Base-by-base conservation (phyloP, 768 basidiomycete genomes). In the Pleurotus pulmonarius region DNA sequence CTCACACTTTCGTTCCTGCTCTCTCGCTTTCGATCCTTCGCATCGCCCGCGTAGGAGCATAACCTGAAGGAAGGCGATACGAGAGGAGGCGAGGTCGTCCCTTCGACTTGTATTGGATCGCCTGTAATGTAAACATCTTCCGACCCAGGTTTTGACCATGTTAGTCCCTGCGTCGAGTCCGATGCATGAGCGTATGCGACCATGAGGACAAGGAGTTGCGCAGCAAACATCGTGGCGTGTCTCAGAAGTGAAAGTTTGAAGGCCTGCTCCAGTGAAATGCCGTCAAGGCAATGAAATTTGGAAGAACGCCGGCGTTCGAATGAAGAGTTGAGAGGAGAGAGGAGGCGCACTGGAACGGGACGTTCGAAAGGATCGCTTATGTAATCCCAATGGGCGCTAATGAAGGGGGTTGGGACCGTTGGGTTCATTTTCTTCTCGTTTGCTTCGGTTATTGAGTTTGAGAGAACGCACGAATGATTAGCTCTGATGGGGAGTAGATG, bases 401-500 rank as follows among this genome's bases (percentile, higher is more conserved):
- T 29, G 20, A 20, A 20, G 20, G 7, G 26, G 9, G 26, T 29
- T 29, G 26, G 7, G 26, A 9, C 8, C n/a, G n/a, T 5, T 44
- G n/a, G 7, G 2, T 12, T 6, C 41, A 6, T 8, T 20, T 5
- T 44, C 43, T 12, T 43, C 11, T 43, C 41, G 7, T 44, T 22
- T n/a, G n/a, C 13, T n/a, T 44, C 43, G 43, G 16, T 44, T 22
- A 7, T 13, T 20, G 43, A 8, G n/a, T 22, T 44, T 22, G 1
- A 16, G 16, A 44, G 43, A n/a, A 4, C 15, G 12, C 20, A n/a
- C 11, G n/a, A 16, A 34, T 44, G 20, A 11, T 44, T 16, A 16
- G 6, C 41, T 22, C 18, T 74, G 69, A 55, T 76, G 73, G 11
- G 88, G 88, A 3, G 88, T 90, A 3, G 88, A 89, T 24, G 88